Evolutionary conservation across 2,329 filamentous ascomycete genomes (phyloP), one percentile per base, ranked within the genome.

Genomic region (Pseudocercospora vitis): DNA sequence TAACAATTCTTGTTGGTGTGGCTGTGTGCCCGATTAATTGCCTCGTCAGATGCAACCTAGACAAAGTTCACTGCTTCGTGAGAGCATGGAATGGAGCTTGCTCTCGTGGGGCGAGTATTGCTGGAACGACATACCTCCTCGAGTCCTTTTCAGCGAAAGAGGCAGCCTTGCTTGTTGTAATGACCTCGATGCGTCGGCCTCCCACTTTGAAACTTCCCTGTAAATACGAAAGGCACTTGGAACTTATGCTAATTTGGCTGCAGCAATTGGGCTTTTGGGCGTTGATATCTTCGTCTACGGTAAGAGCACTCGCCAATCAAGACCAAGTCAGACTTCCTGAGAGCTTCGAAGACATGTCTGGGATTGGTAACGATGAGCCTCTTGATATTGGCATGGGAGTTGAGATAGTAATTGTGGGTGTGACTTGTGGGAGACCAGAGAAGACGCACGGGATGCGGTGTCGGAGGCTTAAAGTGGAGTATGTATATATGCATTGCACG

Each of bases 121-220:
- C 73, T 3, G 73, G 68, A 0, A 74, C 76, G 46, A 76, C 74
- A 0, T 76, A 74, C 53, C 59, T 74, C 3, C 68, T 78, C 2
- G 76, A 78, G 50, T 68, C 71, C 1, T 78, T 77, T 50, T 74
- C 74, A 1, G 67, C 69, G 2, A 67, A 72, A 2, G 70, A 74
- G 3, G 73, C 73, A 0, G 72, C 75, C 0, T 54, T 76, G 1
- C 60, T 78, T 16, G 71, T 78, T 3, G 70, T 78, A 29, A 73
- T 78, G 24, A 77, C 74, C 46, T 74, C 76, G 3, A 69, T 76
- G 57, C 67, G 75, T 2, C 70, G 12, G 65, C 60, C 8, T 62
- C 63, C 8, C 70, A 70, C 51, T 68, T 71, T 12, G 64, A 66
- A 7, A 63, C 56, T 21, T 48, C n/a, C n/a, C n/a, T n/a, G 54